These are phyloP conservation scores for Boeremia exigua DNA, from an alignment of 2,329 filamentous ascomycete genomes.

Conservation along the genomic window DNA sequence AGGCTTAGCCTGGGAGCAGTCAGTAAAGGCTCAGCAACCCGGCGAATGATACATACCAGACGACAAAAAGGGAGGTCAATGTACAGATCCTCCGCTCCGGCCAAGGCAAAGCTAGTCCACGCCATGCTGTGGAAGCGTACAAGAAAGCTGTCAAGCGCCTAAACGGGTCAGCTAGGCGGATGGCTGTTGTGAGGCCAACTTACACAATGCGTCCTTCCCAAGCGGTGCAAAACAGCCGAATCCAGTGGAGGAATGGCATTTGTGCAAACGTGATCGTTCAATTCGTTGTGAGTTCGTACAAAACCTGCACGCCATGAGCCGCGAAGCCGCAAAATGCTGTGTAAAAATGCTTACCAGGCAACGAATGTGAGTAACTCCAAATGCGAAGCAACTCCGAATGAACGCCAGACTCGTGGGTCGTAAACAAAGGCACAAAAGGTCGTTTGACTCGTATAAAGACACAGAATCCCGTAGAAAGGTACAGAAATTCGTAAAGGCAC, in stretches of 20 bases:
- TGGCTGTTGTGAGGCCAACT: constrained; percentile 1
- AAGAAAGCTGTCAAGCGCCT: background rate
- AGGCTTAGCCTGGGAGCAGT: constrained; percentile 5
- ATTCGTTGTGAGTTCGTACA: constrained; percentile 2
- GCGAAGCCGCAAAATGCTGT: constrained; percentile 5
- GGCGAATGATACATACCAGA: constrained; percentile 7
- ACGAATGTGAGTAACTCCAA: background rate
- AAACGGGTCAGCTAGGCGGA: constrained; percentile 2
- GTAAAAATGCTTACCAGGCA: constrained; percentile 5
- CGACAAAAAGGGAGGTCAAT: constrained; percentile 4
- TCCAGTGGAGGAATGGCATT: constrained; percentile 6
- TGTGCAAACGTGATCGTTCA: constrained; percentile 3
- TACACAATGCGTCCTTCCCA: constrained; percentile 1
- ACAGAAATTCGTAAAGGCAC: too few relatives aligned
- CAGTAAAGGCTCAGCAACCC: constrained; percentile 6
- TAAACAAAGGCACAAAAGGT: background rate
- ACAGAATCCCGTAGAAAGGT: too few relatives aligned
- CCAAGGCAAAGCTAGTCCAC: constrained; percentile 2
- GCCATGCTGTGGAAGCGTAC: constrained; percentile 1
- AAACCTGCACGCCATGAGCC: constrained; percentile 13
- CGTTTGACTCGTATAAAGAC: background rate
- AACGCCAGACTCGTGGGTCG: background rate
- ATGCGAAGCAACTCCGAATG: too few relatives aligned
- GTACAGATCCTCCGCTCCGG: background rate
- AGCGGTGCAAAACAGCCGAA: constrained; percentile 3